Percentiles rank a stretch among this genome's conserved stretches.
Conservation (phyloP, 345 rosid species). For the Raphanus sativus region DNA sequence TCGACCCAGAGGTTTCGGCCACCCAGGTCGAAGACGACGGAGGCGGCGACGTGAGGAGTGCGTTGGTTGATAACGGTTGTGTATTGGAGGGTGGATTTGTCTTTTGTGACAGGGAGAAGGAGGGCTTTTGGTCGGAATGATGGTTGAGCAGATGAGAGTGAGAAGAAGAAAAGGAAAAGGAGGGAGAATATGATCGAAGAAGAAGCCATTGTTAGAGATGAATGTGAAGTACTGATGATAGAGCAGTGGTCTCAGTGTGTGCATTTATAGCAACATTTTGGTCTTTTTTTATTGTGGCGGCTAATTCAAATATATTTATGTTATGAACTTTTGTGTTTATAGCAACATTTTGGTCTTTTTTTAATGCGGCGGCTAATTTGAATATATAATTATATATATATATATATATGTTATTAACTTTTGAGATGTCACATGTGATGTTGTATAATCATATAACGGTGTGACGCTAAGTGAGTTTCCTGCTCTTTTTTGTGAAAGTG, state of each 20-base stretch:
- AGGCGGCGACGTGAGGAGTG: conserved; percentile 52
- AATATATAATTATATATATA: too few relatives aligned
- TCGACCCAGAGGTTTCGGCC: conserved; percentile 66
- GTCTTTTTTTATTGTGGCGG: not conserved
- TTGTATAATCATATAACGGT: too few relatives aligned
- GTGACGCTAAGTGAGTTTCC: too few relatives aligned
- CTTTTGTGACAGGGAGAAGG: conserved; percentile 56
- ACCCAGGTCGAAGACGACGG: conserved; percentile 20
- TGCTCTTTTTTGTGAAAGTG: too few relatives aligned
- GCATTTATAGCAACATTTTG: conserved; percentile 13
- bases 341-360: not conserved
- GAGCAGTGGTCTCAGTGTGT: not conserved
- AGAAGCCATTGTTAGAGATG: conserved; percentile 23
- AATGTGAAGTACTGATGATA: not conserved
- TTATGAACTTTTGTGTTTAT: conserved; percentile 2
- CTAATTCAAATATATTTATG: not conserved
- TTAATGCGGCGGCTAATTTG: not conserved
- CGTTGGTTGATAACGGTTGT: conserved; percentile 55
- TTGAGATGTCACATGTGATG: too few relatives aligned
- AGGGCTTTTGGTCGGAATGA: conserved; percentile 57
- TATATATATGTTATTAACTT: too few relatives aligned
- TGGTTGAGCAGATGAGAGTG: not conserved
- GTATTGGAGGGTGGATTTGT: conserved; percentile 60
- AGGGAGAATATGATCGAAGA: not conserved
- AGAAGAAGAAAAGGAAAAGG: conserved; percentile 11